Evolutionary conservation across 306 rosid species (phyloP).

Genomic region (Ziziphus jujuba): DNA sequence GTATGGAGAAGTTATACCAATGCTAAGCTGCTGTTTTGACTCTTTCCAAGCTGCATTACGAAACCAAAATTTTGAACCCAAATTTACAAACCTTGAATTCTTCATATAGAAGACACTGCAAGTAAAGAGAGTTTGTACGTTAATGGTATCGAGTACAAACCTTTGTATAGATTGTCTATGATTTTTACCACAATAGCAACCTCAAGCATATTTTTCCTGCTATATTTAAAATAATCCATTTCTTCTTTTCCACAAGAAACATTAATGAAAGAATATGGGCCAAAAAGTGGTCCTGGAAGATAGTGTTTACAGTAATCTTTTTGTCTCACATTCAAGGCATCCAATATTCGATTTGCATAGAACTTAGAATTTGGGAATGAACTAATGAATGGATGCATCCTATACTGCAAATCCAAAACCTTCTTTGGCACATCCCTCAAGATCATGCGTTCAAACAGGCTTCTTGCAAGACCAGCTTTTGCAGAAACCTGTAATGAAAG

Average conservation of each 20-base stretch:
- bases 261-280: constrained; percentile 9
- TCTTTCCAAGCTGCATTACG: constrained; percentile 6
- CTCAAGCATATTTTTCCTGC: constrained; percentile 7
- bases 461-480: no score
- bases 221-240: neutral
- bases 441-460: no score
- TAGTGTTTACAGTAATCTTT: neutral
- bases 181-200: neutral
- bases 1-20: constrained; percentile 14
- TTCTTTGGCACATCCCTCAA: no score
- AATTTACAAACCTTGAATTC: neutral
- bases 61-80: no score
- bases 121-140: neutral
- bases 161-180: constrained; percentile 7
- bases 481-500: neutral
- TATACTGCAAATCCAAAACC: no score
- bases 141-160: neutral
- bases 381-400: no score
- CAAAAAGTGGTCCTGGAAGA: constrained; percentile 9
- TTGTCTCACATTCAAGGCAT: neutral
- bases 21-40: neutral
- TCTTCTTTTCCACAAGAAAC: constrained; percentile 20
- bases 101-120: no score
- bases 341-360: no score
- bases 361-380: no score